Evolutionary conservation across 73 alveolate genomes (phyloP).

Genomic region (Paramecium pentaurelia): DNA sequence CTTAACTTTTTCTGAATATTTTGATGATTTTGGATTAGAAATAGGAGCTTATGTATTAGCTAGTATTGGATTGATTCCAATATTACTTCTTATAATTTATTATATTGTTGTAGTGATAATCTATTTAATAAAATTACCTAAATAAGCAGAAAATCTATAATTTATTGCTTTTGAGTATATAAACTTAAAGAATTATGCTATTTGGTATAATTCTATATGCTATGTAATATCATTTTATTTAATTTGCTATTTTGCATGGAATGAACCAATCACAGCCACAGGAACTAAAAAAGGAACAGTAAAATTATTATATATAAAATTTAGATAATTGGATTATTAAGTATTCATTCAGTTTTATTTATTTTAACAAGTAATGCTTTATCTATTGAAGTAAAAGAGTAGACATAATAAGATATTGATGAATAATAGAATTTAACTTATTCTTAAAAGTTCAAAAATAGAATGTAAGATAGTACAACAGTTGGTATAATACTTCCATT

Average conservation of each 20-base stretch:
- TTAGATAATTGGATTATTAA: neutral
- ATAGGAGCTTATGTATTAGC: neutral
- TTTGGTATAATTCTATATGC: neutral
- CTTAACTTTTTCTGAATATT: neutral
- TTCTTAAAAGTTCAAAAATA: neutral
- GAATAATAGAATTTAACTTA: neutral
- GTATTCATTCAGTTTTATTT: neutral
- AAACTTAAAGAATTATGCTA: neutral
- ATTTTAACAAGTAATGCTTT: neutral
- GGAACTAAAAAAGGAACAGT: conserved; percentile 27
- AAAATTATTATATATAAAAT: neutral
- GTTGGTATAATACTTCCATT: neutral
- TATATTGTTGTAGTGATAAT: neutral
- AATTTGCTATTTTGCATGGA: conserved; percentile 1
- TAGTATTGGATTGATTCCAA: neutral
- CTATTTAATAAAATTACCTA: neutral
- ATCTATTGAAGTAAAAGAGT: neutral
- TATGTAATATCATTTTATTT: neutral
- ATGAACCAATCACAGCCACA: neutral
- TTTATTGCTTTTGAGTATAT: neutral
- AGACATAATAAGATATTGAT: neutral
- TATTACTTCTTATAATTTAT: neutral
- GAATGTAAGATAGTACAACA: neutral
- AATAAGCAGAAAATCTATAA: neutral
- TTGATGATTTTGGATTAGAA: neutral